These are phyloP conservation scores for Sphaerobolus stellatus DNA, from an alignment of 1,284 basidiomycete species.

Conservation along the genomic window DNA sequence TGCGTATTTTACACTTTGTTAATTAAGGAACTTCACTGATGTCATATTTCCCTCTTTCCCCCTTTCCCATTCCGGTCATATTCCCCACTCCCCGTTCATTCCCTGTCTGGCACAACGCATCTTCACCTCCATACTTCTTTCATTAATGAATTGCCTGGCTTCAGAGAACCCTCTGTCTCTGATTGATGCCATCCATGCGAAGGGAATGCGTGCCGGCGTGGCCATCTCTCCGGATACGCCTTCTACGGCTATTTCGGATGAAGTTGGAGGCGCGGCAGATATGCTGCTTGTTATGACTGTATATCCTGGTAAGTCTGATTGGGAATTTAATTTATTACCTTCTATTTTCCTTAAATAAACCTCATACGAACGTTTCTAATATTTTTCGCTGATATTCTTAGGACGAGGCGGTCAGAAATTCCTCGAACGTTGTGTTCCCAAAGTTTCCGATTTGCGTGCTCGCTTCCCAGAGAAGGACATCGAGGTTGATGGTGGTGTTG, in stretches of 20 bases:
- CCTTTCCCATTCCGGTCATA: background rate
- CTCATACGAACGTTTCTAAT: too few relatives aligned
- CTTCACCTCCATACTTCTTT: too few relatives aligned
- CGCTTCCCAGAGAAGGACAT: slow-evolving; percentile 94
- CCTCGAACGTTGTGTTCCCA: slow-evolving; percentile 88
- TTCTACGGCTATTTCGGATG: slow-evolving; percentile 80
- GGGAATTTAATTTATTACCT: background rate
- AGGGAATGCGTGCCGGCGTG: slow-evolving; percentile 87
- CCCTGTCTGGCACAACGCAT: too few relatives aligned
- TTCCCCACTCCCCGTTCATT: too few relatives aligned
- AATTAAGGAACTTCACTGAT: background rate
- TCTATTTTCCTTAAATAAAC: background rate
- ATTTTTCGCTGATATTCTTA: slow-evolving; percentile 27
- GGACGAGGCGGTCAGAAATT: slow-evolving; percentile 97
- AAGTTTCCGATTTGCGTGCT: slow-evolving; percentile 87
- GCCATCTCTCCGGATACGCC: slow-evolving; percentile 95
- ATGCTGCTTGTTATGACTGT: slow-evolving; percentile 99
- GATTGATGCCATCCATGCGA: slow-evolving; percentile 72
- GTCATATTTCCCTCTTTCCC: too few relatives aligned
- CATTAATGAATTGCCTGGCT: too few relatives aligned
- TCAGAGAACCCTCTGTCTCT: slow-evolving; percentile 72
- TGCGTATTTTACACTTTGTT: slow-evolving; percentile 39
- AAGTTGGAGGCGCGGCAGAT: slow-evolving; percentile 77
- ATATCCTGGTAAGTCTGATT: slow-evolving; percentile 63
- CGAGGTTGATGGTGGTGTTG: slow-evolving; percentile 97